Conservation (phyloP, 1,284 basidiomycete species). For the Takashimella koratensis region DNA sequence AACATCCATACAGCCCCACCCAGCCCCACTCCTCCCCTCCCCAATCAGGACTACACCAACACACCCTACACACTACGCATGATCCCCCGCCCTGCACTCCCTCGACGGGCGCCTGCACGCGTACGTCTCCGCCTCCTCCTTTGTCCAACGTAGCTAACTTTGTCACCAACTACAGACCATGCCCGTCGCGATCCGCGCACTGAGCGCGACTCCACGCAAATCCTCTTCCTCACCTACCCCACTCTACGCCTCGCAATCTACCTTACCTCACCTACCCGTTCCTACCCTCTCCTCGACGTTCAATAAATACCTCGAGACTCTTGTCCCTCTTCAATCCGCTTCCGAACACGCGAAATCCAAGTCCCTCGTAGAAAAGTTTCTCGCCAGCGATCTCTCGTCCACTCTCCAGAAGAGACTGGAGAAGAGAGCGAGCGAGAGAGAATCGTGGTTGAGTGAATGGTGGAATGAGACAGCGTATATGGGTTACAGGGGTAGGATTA, state of each 20-base stretch:
- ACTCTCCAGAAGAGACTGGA: slow-evolving; percentile 78
- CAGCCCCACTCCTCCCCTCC: too few species aligned
- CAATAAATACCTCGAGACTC: slow-evolving; percentile 78
- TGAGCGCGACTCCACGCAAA: background rate
- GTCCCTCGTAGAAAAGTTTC: slow-evolving; percentile 64
- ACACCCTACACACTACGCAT: background rate
- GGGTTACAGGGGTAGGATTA: slow-evolving; percentile 66
- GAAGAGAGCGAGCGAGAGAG: slow-evolving; percentile 59
- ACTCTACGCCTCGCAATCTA: slow-evolving; percentile 75
- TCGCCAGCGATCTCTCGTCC: slow-evolving; percentile 63
- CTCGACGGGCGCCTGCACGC: background rate
- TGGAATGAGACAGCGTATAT: slow-evolving; percentile 87
- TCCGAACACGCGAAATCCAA: slow-evolving; percentile 62
- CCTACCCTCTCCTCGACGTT: slow-evolving; percentile 76
- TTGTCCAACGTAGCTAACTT: background rate
- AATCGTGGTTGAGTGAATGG: slow-evolving; percentile 93
- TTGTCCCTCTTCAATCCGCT: slow-evolving; percentile 68
- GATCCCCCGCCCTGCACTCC: background rate
- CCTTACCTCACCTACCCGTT: slow-evolving; percentile 77
- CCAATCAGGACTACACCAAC: background rate
- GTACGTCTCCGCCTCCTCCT: background rate
- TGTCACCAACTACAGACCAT: background rate
- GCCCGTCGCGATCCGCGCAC: background rate
- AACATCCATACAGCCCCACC: too few species aligned
- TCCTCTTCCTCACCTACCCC: slow-evolving; percentile 51